Percentiles rank a stretch among this genome's conserved stretches.
Conservation (phyloP, 2,329 filamentous ascomycete genomes). For the Cordyceps militaris region DNA sequence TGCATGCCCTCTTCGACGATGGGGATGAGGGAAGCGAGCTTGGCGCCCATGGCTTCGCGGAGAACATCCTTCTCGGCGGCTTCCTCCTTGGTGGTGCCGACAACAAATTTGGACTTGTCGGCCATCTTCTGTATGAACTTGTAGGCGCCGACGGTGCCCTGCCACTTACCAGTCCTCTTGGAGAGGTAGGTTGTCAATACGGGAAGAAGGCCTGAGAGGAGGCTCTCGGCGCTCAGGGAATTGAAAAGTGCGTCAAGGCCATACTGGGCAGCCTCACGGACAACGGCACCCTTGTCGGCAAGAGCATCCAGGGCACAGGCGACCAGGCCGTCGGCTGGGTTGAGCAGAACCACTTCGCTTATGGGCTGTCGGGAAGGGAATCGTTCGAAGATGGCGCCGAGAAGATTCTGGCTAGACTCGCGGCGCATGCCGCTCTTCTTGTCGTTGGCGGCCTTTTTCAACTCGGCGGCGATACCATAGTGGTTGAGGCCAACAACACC, state of each 20-base stretch:
- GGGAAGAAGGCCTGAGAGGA: slow-evolving; percentile 77
- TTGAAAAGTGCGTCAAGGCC: slow-evolving; percentile 83
- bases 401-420: slow-evolving; percentile 89
- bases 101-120: slow-evolving; percentile 81
- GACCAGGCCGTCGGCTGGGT: slow-evolving; percentile 73
- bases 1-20: slow-evolving; percentile 92
- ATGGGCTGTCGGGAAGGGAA: slow-evolving; percentile 71
- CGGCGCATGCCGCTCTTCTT: slow-evolving; percentile 85
- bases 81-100: slow-evolving; percentile 72
- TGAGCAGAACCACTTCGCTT: slow-evolving; percentile 72
- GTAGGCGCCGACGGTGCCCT: slow-evolving; percentile 83
- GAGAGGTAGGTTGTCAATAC: slow-evolving; percentile 66
- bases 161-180: slow-evolving; percentile 91
- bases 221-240: slow-evolving; percentile 71
- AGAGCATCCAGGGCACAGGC: slow-evolving; percentile 72
- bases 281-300: slow-evolving; percentile 81
- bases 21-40: slow-evolving; percentile 80
- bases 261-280: slow-evolving; percentile 89
- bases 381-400: slow-evolving; percentile 88
- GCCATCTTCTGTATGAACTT: slow-evolving; percentile 87
- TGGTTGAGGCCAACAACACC: slow-evolving; percentile 45
- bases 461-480: slow-evolving; percentile 48
- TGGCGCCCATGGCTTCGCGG: slow-evolving; percentile 82
- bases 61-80: slow-evolving; percentile 83
- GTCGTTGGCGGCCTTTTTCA: slow-evolving; percentile 72